phyloP scores from a whole-genome alignment of 495 filamentous ascomycete species.

The Hypoxylon lenormandii region DNA sequence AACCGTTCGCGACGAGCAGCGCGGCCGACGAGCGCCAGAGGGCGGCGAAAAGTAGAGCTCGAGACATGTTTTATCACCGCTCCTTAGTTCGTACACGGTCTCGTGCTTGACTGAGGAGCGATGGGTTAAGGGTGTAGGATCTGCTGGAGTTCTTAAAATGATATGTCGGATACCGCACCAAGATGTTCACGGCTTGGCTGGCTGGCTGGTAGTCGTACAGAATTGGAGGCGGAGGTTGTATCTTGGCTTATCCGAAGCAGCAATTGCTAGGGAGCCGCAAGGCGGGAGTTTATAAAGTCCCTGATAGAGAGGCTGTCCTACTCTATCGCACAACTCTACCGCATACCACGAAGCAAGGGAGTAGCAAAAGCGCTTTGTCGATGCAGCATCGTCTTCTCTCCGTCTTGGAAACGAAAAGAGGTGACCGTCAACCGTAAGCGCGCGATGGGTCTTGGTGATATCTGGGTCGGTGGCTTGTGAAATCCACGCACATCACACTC shows the following conservation, averaged over 20 bases:
- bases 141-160: conserved; percentile 4
- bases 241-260: conserved; percentile 23
- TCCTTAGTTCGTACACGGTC: neutral
- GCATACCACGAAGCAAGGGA: conserved; percentile 37
- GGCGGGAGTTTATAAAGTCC: conserved; percentile 31
- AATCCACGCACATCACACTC: conserved; percentile 40
- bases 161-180: conserved; percentile 3
- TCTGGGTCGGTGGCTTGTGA: conserved; percentile 35
- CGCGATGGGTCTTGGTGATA: conserved; percentile 41
- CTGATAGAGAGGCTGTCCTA: neutral
- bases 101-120: conserved; percentile 9
- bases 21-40: conserved; percentile 50
- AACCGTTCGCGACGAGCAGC: conserved; percentile 53
- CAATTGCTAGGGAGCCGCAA: conserved; percentile 25
- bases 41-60: conserved; percentile 28
- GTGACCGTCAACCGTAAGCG: conserved; percentile 27
- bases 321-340: neutral
- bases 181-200: neutral
- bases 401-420: conserved; percentile 13
- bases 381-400: conserved; percentile 23
- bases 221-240: conserved; percentile 15
- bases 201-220: conserved; percentile 8
- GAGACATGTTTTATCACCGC: conserved; percentile 14
- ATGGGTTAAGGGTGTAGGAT: neutral
- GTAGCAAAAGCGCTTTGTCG: conserved; percentile 30